These are phyloP conservation scores for Brassica hybrid DNA, from an alignment of 441 rosid species.

Conservation along the genomic window DNA sequence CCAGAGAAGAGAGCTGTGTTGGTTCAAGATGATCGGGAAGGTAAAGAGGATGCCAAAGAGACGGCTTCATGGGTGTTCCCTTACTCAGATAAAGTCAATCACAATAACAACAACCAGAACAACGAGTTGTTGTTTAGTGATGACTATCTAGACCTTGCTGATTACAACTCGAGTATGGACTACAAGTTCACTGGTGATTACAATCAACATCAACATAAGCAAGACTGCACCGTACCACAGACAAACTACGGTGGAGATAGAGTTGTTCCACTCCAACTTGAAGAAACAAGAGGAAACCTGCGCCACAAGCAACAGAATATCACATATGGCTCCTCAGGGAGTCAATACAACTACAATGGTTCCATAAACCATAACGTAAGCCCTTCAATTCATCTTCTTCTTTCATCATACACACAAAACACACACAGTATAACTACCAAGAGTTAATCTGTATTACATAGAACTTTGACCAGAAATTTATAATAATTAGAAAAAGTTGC, in stretches of 20 bases:
- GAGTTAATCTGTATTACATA: not conserved
- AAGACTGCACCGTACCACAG: constrained; percentile 45
- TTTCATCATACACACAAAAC: not conserved
- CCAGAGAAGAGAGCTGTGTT: constrained; percentile 44
- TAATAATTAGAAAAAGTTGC: constrained; percentile 2
- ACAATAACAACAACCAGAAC: constrained; percentile 26
- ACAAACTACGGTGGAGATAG: constrained; percentile 64
- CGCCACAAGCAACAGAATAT: constrained; percentile 49
- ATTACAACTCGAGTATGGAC: constrained; percentile 63
- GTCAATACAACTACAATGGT: constrained; percentile 46
- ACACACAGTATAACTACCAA: not conserved
- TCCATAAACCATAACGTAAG: constrained; percentile 48
- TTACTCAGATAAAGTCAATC: constrained; percentile 52
- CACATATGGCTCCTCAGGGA: constrained; percentile 58
- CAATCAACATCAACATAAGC: constrained; percentile 44
- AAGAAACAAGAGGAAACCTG: constrained; percentile 52
- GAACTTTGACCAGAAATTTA: not conserved
- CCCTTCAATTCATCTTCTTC: constrained; percentile 10
- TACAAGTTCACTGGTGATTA: constrained; percentile 52
- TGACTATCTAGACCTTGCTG: constrained; percentile 72
- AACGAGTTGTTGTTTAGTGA: constrained; percentile 49
- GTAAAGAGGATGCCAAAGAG: constrained; percentile 60
- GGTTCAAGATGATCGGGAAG: constrained; percentile 34
- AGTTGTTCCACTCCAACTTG: constrained; percentile 65
- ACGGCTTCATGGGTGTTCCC: constrained; percentile 75